A percentile compares a stretch with the other conserved stretches of the same genome.
These are phyloP conservation scores for Tetrahymena thermophila DNA, from an alignment of 73 alveolate genomes.

Conservation along the genomic window DNA sequence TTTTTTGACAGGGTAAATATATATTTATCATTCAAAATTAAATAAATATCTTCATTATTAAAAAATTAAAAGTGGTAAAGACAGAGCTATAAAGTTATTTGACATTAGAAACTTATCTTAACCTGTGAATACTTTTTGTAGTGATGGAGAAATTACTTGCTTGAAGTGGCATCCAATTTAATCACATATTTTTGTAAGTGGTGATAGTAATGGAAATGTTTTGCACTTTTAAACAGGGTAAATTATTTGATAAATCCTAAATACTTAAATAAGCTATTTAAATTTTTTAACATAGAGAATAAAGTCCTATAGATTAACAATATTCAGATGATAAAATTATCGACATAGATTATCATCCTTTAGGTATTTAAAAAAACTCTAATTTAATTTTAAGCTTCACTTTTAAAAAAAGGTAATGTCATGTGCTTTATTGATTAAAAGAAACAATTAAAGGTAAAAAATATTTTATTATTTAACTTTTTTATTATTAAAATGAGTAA, in stretches of 20 bases:
- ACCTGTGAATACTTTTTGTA: background rate
- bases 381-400: background rate
- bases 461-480: background rate
- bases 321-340: background rate
- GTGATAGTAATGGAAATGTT: background rate
- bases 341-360: background rate
- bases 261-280: background rate
- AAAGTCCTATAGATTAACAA: background rate
- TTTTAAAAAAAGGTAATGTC: background rate
- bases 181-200: background rate
- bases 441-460: background rate
- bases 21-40: no score
- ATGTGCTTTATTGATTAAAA: background rate
- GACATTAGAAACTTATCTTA: background rate
- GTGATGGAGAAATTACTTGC: background rate
- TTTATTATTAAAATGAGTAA: background rate
- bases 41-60: background rate
- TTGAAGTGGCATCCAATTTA: background rate
- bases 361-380: background rate
- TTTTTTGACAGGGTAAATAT: background rate
- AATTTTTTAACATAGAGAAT: background rate
- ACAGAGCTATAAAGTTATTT: background rate
- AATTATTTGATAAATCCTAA: background rate
- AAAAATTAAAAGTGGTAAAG: background rate
- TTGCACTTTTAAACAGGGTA: background rate